Base-by-base conservation (phyloP, 2,329 filamentous ascomycete species). In the Claviceps paspali region DNA sequence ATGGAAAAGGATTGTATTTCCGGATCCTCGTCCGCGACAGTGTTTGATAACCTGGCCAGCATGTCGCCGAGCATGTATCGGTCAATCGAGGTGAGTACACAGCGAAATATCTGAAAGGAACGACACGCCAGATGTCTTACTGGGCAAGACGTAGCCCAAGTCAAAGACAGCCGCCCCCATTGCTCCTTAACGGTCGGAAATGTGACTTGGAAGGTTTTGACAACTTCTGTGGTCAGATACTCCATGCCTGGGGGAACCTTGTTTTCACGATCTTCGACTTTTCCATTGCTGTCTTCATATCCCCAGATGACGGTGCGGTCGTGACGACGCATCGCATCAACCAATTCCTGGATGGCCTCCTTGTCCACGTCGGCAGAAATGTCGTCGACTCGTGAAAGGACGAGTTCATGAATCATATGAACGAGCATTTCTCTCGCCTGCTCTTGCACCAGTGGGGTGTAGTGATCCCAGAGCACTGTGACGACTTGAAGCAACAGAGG, bases 351-450 rank as follows among this genome's bases (percentile, higher is more conserved):
- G 33, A 95, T 87, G 0, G 76, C 72, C 43, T 76, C 70, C 51
- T 83, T 85, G 36, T 76, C 76, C 2, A 64, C 59, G 2, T 57
- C 54, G 5, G 76, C 74, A 14, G 67, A 69, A 6, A 77, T 70
- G 33, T 84, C 76, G 39, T 92, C 82, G 41, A 93, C 77, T 31
- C 64, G 69, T 1, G 75, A 76, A 21, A 95, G 86, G 27, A 98
- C 85, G 6, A 96, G 68, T 55, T 96, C 91, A 49, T 98, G 91
- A 33, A 98, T 92, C 14, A 98, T 70, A 62, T 98, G 91, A 2
- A 98, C 87, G 12, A 98, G 72, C 87, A 98, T 94, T 58, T 98
- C 91, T 34, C 87, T 77, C 22, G 92, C 87, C 56, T 98, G 88
- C 47, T 96, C 91, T 55, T 96, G 88, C 2, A 98, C 91, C 9